A percentile compares a stretch with the other conserved stretches of the same genome.
phyloP scores from a whole-genome alignment of 345 rosid genomes.

The Eucalyptus sideroxylon region DNA sequence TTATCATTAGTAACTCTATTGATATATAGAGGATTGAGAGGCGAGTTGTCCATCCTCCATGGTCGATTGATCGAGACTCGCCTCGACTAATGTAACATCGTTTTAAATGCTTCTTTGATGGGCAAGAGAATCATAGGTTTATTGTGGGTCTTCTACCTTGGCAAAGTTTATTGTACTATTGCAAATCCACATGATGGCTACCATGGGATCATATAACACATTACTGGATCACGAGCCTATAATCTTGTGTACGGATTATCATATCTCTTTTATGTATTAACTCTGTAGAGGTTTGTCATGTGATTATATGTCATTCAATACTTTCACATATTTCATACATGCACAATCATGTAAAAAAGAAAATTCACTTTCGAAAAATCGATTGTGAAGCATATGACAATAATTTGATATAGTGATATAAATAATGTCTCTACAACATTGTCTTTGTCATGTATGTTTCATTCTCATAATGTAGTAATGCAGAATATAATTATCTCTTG shows the following conservation, averaged over 20 bases:
- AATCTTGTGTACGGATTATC: neutral
- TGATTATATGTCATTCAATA: fast-evolving
- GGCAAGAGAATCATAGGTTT: neutral
- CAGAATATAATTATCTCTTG: neutral
- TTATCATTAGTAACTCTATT: neutral
- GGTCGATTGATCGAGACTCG: neutral
- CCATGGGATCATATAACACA: neutral
- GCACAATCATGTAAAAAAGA: neutral
- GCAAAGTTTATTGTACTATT: neutral
- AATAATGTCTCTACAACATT: neutral
- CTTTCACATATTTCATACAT: neutral
- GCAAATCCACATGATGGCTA: neutral
- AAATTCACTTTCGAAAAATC: neutral
- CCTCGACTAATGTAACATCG: neutral
- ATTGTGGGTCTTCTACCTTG: neutral
- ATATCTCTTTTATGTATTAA: neutral
- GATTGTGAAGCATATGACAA: neutral
- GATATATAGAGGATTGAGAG: neutral
- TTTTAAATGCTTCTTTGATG: fast-evolving
- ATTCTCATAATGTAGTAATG: fast-evolving
- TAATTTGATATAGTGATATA: neutral
- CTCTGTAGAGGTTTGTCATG: fast-evolving
- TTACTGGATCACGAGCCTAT: neutral
- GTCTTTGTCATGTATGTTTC: neutral
- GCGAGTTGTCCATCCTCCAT: neutral